Evolutionary conservation across 2,329 filamentous ascomycete genomes (phyloP).

Genomic region (Sclerotiophoma versabilis): DNA sequence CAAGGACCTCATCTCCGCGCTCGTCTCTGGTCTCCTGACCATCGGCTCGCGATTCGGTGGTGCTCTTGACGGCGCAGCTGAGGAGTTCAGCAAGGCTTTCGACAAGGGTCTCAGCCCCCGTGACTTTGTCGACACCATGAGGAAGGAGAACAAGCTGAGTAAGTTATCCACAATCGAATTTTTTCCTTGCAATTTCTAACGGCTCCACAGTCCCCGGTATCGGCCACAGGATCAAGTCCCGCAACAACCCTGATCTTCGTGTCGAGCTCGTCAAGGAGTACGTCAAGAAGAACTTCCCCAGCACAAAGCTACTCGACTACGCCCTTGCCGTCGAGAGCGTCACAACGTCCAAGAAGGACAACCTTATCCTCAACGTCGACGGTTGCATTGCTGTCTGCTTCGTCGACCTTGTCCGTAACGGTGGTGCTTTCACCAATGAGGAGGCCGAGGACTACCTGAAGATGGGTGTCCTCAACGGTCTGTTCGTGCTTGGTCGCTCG

Average conservation of each 20-base stretch:
- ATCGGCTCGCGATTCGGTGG: constrained; percentile 98
- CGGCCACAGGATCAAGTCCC: constrained; percentile 98
- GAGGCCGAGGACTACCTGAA: constrained; percentile 98
- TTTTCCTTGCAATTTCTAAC: constrained; percentile 24
- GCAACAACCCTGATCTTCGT: constrained; percentile 99
- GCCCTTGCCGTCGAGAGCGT: constrained; percentile 97
- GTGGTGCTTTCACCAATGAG: constrained; percentile 92
- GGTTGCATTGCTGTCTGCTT: constrained; percentile 99
- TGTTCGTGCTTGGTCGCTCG: constrained; percentile 95
- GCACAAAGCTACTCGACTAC: constrained; percentile 97
- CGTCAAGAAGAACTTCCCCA: constrained; percentile 96
- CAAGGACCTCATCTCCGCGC: constrained; percentile 95
- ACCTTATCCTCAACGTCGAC: constrained; percentile 98
- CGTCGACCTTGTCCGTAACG: constrained; percentile 96
- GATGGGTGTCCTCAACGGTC: constrained; percentile 99
- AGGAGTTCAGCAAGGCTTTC: constrained; percentile 97
- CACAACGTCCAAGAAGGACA: constrained; percentile 99
- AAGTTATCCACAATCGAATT: constrained; percentile 44
- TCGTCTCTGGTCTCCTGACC: constrained; percentile 95
- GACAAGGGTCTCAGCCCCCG: constrained; percentile 98
- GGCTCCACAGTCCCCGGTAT: constrained; percentile 79
- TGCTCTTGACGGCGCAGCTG: constrained; percentile 95
- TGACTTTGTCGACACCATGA: constrained; percentile 98
- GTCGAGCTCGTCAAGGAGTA: constrained; percentile 99
- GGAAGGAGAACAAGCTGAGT: constrained; percentile 99